A percentile compares a stretch with the other conserved stretches of the same genome.
Conservation (phyloP, 179 eudicot genomes). For the Silene vulgaris region DNA sequence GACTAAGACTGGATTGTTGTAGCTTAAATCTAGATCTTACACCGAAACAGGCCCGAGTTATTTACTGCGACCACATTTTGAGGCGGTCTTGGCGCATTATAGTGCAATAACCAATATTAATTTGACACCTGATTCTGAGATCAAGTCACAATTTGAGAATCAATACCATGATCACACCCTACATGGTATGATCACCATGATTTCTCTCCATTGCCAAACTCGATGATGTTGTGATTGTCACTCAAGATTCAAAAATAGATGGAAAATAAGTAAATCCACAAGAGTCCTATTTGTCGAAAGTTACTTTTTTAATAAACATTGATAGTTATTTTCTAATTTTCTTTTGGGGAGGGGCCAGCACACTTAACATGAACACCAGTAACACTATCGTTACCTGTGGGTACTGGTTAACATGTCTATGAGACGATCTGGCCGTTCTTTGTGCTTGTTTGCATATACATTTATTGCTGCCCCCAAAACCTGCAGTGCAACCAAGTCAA, state of each 20-base stretch:
- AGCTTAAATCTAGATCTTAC: no score
- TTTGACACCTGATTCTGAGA: no score
- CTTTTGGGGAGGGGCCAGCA: not conserved
- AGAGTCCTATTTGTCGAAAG: constrained; percentile 1
- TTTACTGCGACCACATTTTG: no score
- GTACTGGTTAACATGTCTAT: constrained; percentile 93
- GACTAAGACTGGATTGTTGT: no score
- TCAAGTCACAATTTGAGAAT: no score
- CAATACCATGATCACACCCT: no score
- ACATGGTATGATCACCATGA: no score
- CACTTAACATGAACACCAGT: not conserved
- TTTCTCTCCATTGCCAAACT: no score
- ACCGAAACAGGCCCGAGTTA: no score
- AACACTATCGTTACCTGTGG: constrained; percentile 56
- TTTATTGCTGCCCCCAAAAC: constrained; percentile 95
- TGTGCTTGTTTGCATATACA: constrained; percentile 95
- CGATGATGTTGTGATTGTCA: not conserved
- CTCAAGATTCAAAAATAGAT: constrained; percentile 1
- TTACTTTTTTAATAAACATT: not conserved
- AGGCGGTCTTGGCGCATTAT: no score
- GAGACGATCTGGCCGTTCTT: constrained; percentile 98
- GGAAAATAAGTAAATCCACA: not conserved
- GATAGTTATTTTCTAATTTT: not conserved
- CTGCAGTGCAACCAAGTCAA: constrained; percentile 38
- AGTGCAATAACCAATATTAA: no score